These are phyloP conservation scores for Pseudogymnoascus sp. DNA, from an alignment of 2,329 filamentous ascomycete genomes.

Conservation along the genomic window DNA sequence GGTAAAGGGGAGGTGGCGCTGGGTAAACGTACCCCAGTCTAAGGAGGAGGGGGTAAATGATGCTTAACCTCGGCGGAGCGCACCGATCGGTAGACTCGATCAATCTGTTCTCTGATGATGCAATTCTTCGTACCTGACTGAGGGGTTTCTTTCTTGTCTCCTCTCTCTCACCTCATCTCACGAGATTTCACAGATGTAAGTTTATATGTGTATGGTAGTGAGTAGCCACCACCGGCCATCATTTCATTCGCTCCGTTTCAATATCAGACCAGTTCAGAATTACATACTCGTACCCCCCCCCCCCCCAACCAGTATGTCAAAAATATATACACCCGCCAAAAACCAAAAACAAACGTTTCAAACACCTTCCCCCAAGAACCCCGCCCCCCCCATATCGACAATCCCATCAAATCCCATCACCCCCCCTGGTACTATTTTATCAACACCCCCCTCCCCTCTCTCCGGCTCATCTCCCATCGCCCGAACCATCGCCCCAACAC, in stretches of 20 bases:
- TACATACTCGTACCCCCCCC: neutral
- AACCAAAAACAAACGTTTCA: neutral
- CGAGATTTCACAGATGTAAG: too few relatives aligned
- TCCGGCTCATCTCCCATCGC: neutral
- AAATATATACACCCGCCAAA: neutral
- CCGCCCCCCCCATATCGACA: neutral
- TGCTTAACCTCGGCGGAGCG: too few relatives aligned
- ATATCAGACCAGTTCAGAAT: neutral
- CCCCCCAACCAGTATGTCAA: neutral
- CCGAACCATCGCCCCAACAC: neutral
- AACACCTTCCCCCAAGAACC: neutral
- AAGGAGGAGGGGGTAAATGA: too few relatives aligned
- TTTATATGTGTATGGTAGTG: too few relatives aligned
- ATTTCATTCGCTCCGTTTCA: neutral
- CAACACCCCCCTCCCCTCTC: neutral
- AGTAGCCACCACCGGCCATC: too few relatives aligned
- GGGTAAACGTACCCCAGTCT: too few relatives aligned
- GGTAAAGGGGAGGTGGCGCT: neutral
- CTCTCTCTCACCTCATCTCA: too few relatives aligned
- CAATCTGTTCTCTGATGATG: too few relatives aligned
- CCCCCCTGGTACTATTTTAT: neutral
- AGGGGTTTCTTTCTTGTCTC: too few relatives aligned
- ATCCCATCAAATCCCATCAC: too few relatives aligned
- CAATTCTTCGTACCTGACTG: too few relatives aligned
- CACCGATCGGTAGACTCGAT: too few relatives aligned